These are phyloP conservation scores for Aureobasidium vineae DNA, from an alignment of 2,329 filamentous ascomycete species.

Conservation along the genomic window DNA sequence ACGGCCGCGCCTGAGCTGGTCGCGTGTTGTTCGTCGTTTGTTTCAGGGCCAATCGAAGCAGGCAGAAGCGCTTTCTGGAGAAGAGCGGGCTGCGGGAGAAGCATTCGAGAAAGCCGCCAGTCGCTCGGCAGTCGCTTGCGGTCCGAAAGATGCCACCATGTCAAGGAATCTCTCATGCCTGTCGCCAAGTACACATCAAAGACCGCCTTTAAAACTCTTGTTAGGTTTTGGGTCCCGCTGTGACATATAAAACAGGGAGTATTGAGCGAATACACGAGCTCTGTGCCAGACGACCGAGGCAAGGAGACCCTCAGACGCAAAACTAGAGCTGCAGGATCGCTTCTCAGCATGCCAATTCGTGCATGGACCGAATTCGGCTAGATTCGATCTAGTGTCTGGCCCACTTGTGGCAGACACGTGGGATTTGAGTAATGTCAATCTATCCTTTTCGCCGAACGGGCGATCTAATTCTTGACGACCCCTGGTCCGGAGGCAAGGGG, in stretches of 20 bases:
- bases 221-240: not conserved
- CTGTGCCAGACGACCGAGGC: not conserved
- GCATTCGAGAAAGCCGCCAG: conserved; percentile 4
- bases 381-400: conserved; percentile 10
- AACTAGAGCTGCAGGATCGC: conserved; percentile 15
- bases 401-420: conserved; percentile 17
- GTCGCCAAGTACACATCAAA: not conserved
- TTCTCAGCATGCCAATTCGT: not conserved
- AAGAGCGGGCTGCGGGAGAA: conserved; percentile 7
- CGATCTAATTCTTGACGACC: not conserved
- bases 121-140: conserved; percentile 1
- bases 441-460: conserved; percentile 10
- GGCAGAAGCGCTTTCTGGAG: not conserved
- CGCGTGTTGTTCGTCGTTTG: conserved; percentile 16
- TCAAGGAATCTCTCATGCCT: not conserved
- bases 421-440: conserved; percentile 9
- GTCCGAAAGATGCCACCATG: not conserved
- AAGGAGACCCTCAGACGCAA: not conserved
- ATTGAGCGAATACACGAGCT: not conserved
- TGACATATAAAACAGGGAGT: not conserved
- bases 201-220: not conserved
- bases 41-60: conserved; percentile 1
- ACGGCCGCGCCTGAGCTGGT: conserved; percentile 18
- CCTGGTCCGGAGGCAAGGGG: not conserved
- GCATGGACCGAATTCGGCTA: conserved; percentile 7